Percentiles rank a stretch among this genome's conserved stretches.
Evolutionary conservation across 805 yeast species (phyloP).

Genomic region (Candida succiphila): DNA sequence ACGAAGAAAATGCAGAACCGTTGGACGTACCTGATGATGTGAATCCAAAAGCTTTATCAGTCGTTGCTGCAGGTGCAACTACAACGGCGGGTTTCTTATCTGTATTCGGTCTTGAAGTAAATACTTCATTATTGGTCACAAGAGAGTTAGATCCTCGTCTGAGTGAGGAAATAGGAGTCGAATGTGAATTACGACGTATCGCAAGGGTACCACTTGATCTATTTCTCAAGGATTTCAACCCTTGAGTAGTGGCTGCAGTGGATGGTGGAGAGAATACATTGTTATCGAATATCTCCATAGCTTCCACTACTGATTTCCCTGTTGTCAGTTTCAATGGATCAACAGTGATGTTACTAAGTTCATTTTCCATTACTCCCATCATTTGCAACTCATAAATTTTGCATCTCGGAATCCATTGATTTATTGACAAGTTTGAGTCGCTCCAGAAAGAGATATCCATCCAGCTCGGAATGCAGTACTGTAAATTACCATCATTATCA

Average conservation of each 20-base stretch:
- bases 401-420: constrained; percentile 88
- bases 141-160: neutral
- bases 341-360: constrained; percentile 58
- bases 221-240: neutral
- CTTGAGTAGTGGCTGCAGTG: neutral
- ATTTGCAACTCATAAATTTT: constrained; percentile 91
- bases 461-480: constrained; percentile 90
- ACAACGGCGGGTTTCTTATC: constrained; percentile 10
- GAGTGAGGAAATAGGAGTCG: neutral
- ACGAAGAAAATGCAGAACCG: constrained; percentile 28
- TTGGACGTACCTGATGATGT: constrained; percentile 24
- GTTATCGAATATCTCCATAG: constrained; percentile 63
- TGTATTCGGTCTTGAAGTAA: constrained; percentile 3
- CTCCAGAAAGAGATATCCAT: constrained; percentile 89
- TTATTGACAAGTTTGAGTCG: constrained; percentile 34
- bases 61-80: constrained; percentile 21
- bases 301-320: constrained; percentile 36
- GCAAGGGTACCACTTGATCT: neutral
- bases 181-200: too few relatives aligned
- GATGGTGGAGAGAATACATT: constrained; percentile 3
- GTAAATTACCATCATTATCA: constrained; percentile 37
- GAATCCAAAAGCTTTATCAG: constrained; percentile 24
- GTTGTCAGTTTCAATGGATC: constrained; percentile 37
- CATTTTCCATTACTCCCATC: constrained; percentile 97
- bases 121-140: neutral